Evolutionary conservation across 257 asterid genomes (phyloP), one percentile per base, ranked within the genome.

Genomic region (Misopates orontium): DNA sequence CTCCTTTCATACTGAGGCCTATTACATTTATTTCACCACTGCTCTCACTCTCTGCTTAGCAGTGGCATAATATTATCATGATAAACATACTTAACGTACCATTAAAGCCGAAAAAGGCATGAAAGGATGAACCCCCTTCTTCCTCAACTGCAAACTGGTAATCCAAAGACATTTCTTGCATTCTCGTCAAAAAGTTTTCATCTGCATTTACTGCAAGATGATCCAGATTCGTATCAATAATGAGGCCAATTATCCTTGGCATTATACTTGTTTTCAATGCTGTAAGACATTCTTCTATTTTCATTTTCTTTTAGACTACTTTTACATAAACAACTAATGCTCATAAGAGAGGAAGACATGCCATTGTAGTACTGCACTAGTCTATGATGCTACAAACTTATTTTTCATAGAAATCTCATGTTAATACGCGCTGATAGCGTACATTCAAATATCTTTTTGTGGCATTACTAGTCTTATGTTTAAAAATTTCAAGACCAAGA

Each of bases 101-200:
- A 50, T 84, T 86, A 77, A 84, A 84, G 58, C 95, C 95, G 65
- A 86, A 84, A 75, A 86, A 84, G 18, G 86, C 67, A 47, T 76
- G 74, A 28, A 80, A 77, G 11, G 84, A 71, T 19, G 88, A 82
- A 21, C 91, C 95, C 25, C 82, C 89, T 86, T 86, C 95, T 82
- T 86, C 88, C 71, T 86, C 95, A 69, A 84, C 91, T 55, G 57
- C 74, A 67, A 86, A 84, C 75, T 86, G 95, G 60, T 86, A 86
- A 70, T 84, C 83, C 19, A 86, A 56, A 18, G 95, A 80, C 95
- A 84, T 86, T 64, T 84, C 87, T 75, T 84, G 91, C 78, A 84
- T 78, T 47, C 89, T 79, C 41, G 95, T 87, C 87, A 84, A 74
- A 76, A 87, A 69, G 69, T 91, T 82, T 56, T 84, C 91, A 73